Evolutionary conservation across 75 land plant genomes (phyloP).

Genomic region (Cunninghamia lanceolata): DNA sequence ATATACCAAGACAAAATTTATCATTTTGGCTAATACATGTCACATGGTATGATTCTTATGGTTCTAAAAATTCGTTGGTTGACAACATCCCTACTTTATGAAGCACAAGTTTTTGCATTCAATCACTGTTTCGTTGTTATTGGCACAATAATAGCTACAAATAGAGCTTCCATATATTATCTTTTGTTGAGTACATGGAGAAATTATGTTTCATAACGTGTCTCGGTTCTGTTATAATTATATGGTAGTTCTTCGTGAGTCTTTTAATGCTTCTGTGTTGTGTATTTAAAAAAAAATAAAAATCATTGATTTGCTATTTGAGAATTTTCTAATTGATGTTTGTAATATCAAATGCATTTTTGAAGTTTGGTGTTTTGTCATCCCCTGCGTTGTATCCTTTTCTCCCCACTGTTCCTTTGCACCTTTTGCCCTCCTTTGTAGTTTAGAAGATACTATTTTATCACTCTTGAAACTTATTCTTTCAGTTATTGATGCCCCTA

Average conservation of each 20-base stretch:
- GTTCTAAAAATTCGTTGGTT: not conserved
- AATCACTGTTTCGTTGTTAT: not conserved
- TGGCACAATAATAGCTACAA: not conserved
- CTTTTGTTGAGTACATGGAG: not conserved
- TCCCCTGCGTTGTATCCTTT: not conserved
- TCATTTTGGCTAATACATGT: not conserved
- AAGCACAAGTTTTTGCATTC: not conserved
- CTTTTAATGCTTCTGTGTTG: not conserved
- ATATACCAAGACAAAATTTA: not conserved
- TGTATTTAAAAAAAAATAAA: not conserved
- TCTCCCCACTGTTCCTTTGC: not conserved
- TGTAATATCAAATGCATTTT: not conserved
- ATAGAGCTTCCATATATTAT: not conserved
- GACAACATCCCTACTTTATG: not conserved
- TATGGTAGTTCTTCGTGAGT: not conserved
- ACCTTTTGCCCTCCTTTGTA: not conserved
- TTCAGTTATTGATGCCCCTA: not conserved
- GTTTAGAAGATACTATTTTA: not conserved
- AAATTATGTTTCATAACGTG: not conserved
- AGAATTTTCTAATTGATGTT: not conserved
- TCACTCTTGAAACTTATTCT: not conserved
- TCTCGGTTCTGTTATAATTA: not conserved
- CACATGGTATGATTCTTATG: not conserved
- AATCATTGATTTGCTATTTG: not conserved
- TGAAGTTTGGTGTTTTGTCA: not conserved